Base-by-base conservation (phyloP, 495 filamentous ascomycete species). In the Daldinia grandis region DNA sequence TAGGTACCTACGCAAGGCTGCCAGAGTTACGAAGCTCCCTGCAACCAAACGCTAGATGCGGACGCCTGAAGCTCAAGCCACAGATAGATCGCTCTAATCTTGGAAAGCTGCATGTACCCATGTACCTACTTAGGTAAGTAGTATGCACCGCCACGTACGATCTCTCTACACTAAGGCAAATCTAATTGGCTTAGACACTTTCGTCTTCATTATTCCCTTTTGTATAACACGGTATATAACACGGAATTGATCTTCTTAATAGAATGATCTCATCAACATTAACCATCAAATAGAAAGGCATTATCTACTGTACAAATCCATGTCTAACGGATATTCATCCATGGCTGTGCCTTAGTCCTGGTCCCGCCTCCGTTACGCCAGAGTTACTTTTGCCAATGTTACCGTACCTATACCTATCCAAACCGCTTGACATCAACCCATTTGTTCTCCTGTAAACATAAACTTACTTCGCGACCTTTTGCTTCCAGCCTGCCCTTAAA, bases 1-100 rank as follows among this genome's bases (percentile, higher is more conserved):
- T n/a, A n/a, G n/a, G n/a, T n/a, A n/a, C n/a, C n/a, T 55, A 67
- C 49, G 54, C 76, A 78, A 75, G 75, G 75, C 72, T 76, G 71
- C 72, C 68, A 74, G 67, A 71, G 68, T 77, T 75, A 76, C 73
- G 72, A 76, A 75, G 75, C 73, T 74, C 64, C 51, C 47, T 49
- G 51, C 24, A 62, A 33, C 53, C 47, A 63, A 63, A 63, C 44
- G 31, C 50, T 14, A 58, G 61, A 15, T 10, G 24, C 2, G 51
- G n/a, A 44, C 27, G 40, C 21, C 40, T 27, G 31, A 35, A 68
- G 69, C 69, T 72, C 54, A 42, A 63, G 63, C 63, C 63, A 64
- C 60, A 31, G 17, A 27, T n/a, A 64, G 61, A 51, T 64, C 61
- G 61, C 61, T 64, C 61, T 15, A 21, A 30, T 30, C 50, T 30